These are phyloP conservation scores for Hypoxylon sp. DNA, from an alignment of 2,329 filamentous ascomycete species.

Conservation along the genomic window DNA sequence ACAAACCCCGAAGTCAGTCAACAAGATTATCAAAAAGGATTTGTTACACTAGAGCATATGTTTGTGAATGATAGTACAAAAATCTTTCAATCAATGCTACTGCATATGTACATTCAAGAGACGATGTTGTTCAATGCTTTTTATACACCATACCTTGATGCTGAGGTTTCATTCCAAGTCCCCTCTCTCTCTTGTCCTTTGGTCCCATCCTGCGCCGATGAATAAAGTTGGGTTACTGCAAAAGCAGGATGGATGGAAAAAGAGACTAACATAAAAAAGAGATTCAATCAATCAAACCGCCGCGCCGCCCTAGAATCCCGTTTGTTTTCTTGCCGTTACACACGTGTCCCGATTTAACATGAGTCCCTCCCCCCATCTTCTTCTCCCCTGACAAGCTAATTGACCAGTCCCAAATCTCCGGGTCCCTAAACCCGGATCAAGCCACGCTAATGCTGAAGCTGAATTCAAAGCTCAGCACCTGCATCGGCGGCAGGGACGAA, in stretches of 20 bases:
- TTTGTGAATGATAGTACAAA: conserved; percentile 23
- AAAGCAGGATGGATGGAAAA: conserved; percentile 11
- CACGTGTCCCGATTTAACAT: conserved; percentile 5
- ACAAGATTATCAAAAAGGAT: background rate
- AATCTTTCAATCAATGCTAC: conserved; percentile 30
- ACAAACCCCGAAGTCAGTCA: background rate
- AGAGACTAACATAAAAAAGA: conserved; percentile 7
- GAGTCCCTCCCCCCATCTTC: conserved; percentile 9
- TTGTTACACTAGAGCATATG: background rate
- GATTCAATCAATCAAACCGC: conserved; percentile 18
- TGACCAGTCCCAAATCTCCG: background rate
- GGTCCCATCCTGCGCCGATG: conserved; percentile 28
- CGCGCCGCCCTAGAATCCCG: conserved; percentile 16
- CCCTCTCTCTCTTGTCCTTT: conserved; percentile 15
- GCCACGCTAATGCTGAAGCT: background rate
- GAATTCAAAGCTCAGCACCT: conserved; percentile 45
- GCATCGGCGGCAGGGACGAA: conserved; percentile 39
- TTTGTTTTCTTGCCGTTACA: conserved; percentile 23
- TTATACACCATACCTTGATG: conserved; percentile 40
- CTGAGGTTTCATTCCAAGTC: conserved; percentile 23
- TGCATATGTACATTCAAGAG: conserved; percentile 29
- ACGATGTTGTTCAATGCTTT: conserved; percentile 36
- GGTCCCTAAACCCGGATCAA: background rate
- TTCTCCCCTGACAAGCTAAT: conserved; percentile 5
- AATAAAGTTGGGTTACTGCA: conserved; percentile 8